A percentile compares a stretch with the other conserved stretches of the same genome.
phyloP scores from a whole-genome alignment of 805 yeast species.

The Saturnispora zaruensis region DNA sequence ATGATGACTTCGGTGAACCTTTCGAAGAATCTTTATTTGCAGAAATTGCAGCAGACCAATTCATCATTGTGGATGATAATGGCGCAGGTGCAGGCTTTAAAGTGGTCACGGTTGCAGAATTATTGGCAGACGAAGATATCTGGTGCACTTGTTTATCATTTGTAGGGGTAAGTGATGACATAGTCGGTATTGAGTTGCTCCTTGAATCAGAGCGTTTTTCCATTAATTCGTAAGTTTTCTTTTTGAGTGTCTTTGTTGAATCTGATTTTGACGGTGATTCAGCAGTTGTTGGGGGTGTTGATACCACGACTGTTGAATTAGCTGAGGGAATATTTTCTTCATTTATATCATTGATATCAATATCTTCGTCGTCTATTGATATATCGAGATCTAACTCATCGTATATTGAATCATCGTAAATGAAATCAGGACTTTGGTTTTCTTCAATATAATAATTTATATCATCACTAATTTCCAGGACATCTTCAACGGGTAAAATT shows the following conservation, averaged over 20 bases:
- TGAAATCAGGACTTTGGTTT: conserved; percentile 87
- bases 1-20: not conserved
- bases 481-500: conserved; percentile 63
- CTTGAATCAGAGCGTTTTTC: conserved; percentile 9
- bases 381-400: conserved; percentile 69
- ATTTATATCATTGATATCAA: conserved; percentile 23
- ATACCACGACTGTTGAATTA: conserved; percentile 6
- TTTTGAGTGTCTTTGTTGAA: not conserved
- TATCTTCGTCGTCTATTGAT: conserved; percentile 29
- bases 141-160: conserved; percentile 14
- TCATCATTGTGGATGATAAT: conserved; percentile 25
- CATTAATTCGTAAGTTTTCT: conserved; percentile 2
- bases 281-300: conserved; percentile 10
- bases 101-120: conserved; percentile 22
- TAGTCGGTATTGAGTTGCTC: conserved; percentile 2
- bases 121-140: conserved; percentile 14
- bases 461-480: conserved; percentile 77
- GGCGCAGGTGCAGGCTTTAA: conserved; percentile 32
- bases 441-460: conserved; percentile 88
- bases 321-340: conserved; percentile 11
- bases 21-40: conserved; percentile 14
- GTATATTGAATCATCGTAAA: conserved; percentile 89
- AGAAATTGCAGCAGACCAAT: conserved; percentile 29
- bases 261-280: conserved; percentile 7
- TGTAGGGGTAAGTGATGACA: not conserved